Conservation (phyloP, 352 stramenopile genomes). For the Globisporangium radiosum region DNA sequence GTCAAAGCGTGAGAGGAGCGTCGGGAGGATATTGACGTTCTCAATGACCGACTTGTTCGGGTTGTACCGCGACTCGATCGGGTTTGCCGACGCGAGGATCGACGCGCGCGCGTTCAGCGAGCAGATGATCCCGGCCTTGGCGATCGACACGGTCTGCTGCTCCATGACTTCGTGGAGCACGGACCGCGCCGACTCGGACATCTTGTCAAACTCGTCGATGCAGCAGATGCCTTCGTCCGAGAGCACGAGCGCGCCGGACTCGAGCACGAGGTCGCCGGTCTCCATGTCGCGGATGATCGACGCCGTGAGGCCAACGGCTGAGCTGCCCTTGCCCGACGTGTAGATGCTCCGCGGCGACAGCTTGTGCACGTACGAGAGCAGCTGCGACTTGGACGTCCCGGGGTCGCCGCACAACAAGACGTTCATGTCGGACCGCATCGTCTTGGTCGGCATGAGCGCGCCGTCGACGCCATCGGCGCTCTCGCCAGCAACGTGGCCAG, state of each 20-base stretch:
- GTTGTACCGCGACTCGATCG: slow-evolving; percentile 98
- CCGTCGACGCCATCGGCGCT: slow-evolving; percentile 30
- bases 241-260: slow-evolving; percentile 95
- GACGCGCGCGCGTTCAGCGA: slow-evolving; percentile 97
- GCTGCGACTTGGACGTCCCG: slow-evolving; percentile 96
- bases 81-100: slow-evolving; percentile 98
- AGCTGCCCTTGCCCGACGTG: slow-evolving; percentile 97
- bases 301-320: slow-evolving; percentile 97
- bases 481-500: slow-evolving; percentile 14
- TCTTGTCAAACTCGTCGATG: slow-evolving; percentile 99
- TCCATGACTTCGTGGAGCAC: slow-evolving; percentile 99
- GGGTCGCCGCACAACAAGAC: slow-evolving; percentile 97
- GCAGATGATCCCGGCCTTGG: slow-evolving; percentile 98
- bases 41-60: slow-evolving; percentile 96
- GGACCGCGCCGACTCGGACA: slow-evolving; percentile 95
- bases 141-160: slow-evolving; percentile 97
- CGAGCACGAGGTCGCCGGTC: slow-evolving; percentile 96
- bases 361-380: slow-evolving; percentile 96
- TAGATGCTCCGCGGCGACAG: slow-evolving; percentile 97
- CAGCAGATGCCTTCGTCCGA: slow-evolving; percentile 98
- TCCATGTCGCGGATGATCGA: slow-evolving; percentile 96
- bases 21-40: slow-evolving; percentile 98
- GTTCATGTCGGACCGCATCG: slow-evolving; percentile 96
- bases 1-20: slow-evolving; percentile 97
- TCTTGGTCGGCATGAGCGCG: slow-evolving; percentile 44